Conservation (phyloP, 1,284 basidiomycete species). For the Xerocomus tenax region DNA sequence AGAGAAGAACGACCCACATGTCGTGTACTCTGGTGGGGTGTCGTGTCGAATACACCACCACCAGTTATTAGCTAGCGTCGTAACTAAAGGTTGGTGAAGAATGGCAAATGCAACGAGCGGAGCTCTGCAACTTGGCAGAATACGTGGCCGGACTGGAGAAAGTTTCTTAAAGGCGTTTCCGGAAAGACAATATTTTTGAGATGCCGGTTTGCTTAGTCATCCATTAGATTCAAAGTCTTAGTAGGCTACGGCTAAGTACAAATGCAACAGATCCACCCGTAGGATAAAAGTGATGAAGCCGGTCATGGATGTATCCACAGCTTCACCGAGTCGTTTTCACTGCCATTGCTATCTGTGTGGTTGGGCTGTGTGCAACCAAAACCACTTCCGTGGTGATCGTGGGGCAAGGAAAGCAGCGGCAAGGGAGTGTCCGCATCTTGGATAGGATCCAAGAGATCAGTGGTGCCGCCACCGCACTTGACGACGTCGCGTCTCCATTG, state of each 20-base stretch:
- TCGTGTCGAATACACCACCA: slow-evolving; percentile 6
- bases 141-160: slow-evolving; percentile 4
- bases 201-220: slow-evolving; percentile 18
- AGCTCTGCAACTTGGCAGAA: background rate
- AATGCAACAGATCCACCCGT: too few relatives aligned
- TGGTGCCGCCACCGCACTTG: background rate
- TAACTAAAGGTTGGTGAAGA: background rate
- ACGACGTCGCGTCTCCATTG: slow-evolving; percentile 19
- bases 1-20: slow-evolving; percentile 13
- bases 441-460: slow-evolving; percentile 16
- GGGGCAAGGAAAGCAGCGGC: slow-evolving; percentile 15
- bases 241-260: too few relatives aligned
- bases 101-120: background rate
- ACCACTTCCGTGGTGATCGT: background rate
- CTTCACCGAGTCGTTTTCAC: slow-evolving; percentile 11
- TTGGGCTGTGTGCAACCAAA: background rate
- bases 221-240: background rate
- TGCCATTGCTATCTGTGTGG: background rate
- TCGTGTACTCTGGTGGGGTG: slow-evolving; percentile 6
- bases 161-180: too few relatives aligned
- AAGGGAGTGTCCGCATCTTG: slow-evolving; percentile 11
- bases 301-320: slow-evolving; percentile 16
- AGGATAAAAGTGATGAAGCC: background rate
- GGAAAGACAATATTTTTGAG: slow-evolving; percentile 1
- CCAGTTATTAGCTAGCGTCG: background rate